These are phyloP conservation scores for Kurtzmaniella cleridarum DNA, from an alignment of 805 yeast genomes.

Conservation along the genomic window DNA sequence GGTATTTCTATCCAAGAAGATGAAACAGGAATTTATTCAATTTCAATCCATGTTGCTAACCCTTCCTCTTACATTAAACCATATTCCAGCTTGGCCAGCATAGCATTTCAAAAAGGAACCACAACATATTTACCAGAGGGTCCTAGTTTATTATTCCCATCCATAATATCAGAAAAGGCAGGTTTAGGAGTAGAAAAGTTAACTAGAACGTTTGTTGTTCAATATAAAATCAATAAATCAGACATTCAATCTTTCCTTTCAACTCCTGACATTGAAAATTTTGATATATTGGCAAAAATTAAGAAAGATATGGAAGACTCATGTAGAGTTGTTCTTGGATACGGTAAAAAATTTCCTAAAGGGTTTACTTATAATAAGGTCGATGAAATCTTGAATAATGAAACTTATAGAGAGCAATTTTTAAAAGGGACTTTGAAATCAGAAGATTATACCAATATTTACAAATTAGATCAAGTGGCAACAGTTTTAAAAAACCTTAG, in stretches of 20 bases:
- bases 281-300: constrained; percentile 7
- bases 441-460: constrained; percentile 18
- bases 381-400: constrained; percentile 40
- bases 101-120: constrained; percentile 56
- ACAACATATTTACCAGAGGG: constrained; percentile 73
- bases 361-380: constrained; percentile 60
- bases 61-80: constrained; percentile 64
- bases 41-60: constrained; percentile 81
- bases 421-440: constrained; percentile 6
- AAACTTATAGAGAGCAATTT: constrained; percentile 9
- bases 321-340: constrained; percentile 18
- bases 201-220: constrained; percentile 41
- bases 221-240: constrained; percentile 18
- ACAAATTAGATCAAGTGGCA: constrained; percentile 22
- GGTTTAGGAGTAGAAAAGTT: constrained; percentile 43
- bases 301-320: constrained; percentile 12
- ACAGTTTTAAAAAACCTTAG: constrained; percentile 19
- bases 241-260: constrained; percentile 16
- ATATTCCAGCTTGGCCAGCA: constrained; percentile 35
- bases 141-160: constrained; percentile 68
- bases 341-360: constrained; percentile 25
- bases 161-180: constrained; percentile 41
- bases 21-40: constrained; percentile 23
- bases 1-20: constrained; percentile 61
- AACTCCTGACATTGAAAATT: constrained; percentile 4